phyloP scores from a whole-genome alignment of 192 early-diverging fungal genomes.

The Coemansia erecta region DNA sequence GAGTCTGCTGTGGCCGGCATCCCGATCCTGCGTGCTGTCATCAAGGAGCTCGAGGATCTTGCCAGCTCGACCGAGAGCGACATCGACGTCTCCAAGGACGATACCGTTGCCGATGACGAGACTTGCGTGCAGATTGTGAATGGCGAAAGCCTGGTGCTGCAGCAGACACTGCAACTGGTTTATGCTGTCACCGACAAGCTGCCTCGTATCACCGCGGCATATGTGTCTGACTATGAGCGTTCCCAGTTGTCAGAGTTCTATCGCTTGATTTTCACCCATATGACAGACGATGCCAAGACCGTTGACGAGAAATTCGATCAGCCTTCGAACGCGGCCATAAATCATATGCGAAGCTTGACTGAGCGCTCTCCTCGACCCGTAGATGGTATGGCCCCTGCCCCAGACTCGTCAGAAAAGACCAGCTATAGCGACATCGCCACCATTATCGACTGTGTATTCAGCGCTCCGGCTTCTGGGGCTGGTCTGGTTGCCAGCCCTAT shows the following conservation, averaged over 20 bases:
- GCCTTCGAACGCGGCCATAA: too few species aligned
- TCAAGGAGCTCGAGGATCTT: constrained; percentile 29
- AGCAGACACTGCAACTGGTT: constrained; percentile 34
- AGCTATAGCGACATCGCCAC: too few species aligned
- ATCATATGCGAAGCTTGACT: too few species aligned
- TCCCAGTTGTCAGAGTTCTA: constrained; percentile 15
- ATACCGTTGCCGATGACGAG: constrained; percentile 3
- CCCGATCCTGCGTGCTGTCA: constrained; percentile 17
- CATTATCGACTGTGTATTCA: not conserved
- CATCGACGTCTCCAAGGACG: not conserved
- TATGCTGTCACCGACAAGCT: constrained; percentile 15
- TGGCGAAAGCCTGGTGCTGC: constrained; percentile 10
- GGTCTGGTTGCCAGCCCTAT: not conserved
- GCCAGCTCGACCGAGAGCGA: not conserved
- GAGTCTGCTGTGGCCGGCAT: constrained; percentile 8
- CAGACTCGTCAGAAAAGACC: too few species aligned
- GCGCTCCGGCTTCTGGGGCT: not conserved
- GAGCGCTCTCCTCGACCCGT: too few species aligned
- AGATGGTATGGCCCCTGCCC: too few species aligned
- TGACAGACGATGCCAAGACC: not conserved
- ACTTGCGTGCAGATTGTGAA: not conserved
- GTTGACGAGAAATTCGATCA: too few species aligned
- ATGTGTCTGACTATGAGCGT: constrained; percentile 3
- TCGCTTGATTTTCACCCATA: constrained; percentile 12
- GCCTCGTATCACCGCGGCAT: not conserved